Evolutionary conservation across 768 basidiomycete species (phyloP).

Genomic region (Boletus tylopilopsis): DNA sequence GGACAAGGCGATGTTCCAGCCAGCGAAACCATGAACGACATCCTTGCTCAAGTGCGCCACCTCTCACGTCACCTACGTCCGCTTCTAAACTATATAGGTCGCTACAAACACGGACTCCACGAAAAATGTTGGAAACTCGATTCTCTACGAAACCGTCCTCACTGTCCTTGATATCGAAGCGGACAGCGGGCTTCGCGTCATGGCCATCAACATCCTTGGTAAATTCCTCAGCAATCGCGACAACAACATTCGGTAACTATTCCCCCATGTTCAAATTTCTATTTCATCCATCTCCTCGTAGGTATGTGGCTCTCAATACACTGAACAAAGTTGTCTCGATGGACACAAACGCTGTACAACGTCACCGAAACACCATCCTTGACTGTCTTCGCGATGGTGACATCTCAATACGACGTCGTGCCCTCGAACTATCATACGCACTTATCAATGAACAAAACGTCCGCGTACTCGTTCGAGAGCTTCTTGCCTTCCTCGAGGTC

Average conservation of each 20-base stretch:
- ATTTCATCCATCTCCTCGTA: conserved; percentile 30
- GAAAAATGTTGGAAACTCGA: conserved; percentile 98
- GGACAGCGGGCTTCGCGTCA: conserved; percentile 90
- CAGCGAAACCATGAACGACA: conserved; percentile 97
- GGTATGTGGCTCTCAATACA: conserved; percentile 97
- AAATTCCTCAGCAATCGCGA: conserved; percentile 97
- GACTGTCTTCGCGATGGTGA: conserved; percentile 99
- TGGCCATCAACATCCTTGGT: conserved; percentile 99
- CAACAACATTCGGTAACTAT: conserved; percentile 90
- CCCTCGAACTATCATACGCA: conserved; percentile 94
- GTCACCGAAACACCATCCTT: conserved; percentile 97
- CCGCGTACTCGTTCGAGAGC: conserved; percentile 84
- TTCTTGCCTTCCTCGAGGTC: conserved; percentile 94
- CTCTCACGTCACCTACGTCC: neutral
- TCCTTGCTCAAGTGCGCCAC: conserved; percentile 77
- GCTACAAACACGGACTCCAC: conserved; percentile 98
- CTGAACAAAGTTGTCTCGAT: conserved; percentile 97
- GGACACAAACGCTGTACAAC: conserved; percentile 97
- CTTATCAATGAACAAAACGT: conserved; percentile 95
- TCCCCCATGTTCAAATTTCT: neutral
- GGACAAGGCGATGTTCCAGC: conserved; percentile 82
- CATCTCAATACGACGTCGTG: conserved; percentile 95
- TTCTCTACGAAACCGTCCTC: conserved; percentile 95
- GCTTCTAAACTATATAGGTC: conserved; percentile 49
- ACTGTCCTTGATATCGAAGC: conserved; percentile 97